Percentiles rank a stretch among this genome's conserved stretches.
phyloP scores from a whole-genome alignment of 2,329 filamentous ascomycete species.

The Chrysoporthe austroafricana region DNA sequence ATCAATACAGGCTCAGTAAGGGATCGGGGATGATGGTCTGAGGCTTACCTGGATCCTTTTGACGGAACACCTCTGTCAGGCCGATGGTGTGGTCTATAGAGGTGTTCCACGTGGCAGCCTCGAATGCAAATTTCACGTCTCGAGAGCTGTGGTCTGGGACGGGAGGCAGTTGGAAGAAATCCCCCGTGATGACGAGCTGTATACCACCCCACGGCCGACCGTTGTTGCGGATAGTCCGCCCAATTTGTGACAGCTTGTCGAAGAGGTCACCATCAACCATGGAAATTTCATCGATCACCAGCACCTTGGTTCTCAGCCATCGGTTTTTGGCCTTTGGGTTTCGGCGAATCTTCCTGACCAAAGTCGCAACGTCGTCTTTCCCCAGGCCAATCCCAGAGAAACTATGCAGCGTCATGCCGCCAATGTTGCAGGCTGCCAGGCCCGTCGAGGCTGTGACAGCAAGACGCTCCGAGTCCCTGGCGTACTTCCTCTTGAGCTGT shows the following conservation, averaged over 20 bases:
- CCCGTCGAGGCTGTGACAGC: constrained; percentile 96
- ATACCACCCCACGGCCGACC: constrained; percentile 94
- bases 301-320: constrained; percentile 85
- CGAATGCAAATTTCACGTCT: constrained; percentile 87
- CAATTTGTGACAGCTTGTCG: constrained; percentile 91
- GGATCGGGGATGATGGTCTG: neutral
- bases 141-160: constrained; percentile 77
- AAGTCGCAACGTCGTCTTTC: constrained; percentile 78
- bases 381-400: constrained; percentile 95
- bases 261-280: constrained; percentile 99
- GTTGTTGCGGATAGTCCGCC: constrained; percentile 84
- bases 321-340: constrained; percentile 87
- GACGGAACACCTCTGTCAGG: constrained; percentile 93
- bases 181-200: constrained; percentile 91
- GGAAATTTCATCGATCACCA: constrained; percentile 93
- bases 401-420: constrained; percentile 92
- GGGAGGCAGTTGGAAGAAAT: constrained; percentile 96
- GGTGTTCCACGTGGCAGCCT: constrained; percentile 88
- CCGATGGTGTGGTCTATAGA: constrained; percentile 95
- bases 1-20: constrained; percentile 4
- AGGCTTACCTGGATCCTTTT: constrained; percentile 73
- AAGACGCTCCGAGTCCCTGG: constrained; percentile 77
- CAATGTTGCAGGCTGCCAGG: constrained; percentile 94
- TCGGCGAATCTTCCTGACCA: constrained; percentile 88
- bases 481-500: constrained; percentile 76